These are phyloP conservation scores for Aspergillus floridensis DNA, from an alignment of 2,329 filamentous ascomycete species.

Conservation along the genomic window DNA sequence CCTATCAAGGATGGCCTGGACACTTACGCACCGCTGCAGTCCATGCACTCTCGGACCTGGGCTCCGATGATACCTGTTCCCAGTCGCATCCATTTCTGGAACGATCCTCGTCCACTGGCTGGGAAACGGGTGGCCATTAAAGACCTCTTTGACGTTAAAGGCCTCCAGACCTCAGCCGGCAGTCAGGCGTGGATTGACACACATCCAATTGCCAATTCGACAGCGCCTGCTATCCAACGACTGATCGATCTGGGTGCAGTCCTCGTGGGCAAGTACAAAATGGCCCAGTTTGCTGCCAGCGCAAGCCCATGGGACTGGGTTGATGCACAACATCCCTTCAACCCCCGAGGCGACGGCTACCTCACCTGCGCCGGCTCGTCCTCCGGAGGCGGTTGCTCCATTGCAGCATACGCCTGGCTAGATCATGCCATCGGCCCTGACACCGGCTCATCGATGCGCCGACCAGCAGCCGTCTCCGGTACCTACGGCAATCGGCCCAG, in stretches of 20 bases:
- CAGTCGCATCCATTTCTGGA: conserved; percentile 58
- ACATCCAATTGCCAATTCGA: conserved; percentile 47
- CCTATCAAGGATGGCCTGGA: conserved; percentile 6
- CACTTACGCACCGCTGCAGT: conserved; percentile 2
- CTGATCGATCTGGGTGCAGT: conserved; percentile 60
- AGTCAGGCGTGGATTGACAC: conserved; percentile 59
- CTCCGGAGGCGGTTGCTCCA: conserved; percentile 21
- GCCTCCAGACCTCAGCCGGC: conserved; percentile 56
- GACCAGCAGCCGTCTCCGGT: conserved; percentile 35
- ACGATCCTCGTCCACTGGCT: conserved; percentile 55
- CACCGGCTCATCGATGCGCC: conserved; percentile 31
- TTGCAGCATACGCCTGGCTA: conserved; percentile 37
- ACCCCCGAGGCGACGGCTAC: conserved; percentile 38
- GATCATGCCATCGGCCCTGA: conserved; percentile 23
- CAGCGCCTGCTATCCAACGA: conserved; percentile 52
- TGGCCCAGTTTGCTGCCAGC: conserved; percentile 35
- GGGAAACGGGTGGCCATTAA: conserved; percentile 60
- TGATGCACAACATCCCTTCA: conserved; percentile 39
- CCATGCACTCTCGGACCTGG: background rate
- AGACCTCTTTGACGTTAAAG: conserved; percentile 60
- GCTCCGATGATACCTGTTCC: conserved; percentile 48
- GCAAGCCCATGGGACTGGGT: conserved; percentile 33
- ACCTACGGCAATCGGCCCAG: conserved; percentile 49
- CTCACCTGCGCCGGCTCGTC: conserved; percentile 25
- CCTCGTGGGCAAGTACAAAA: conserved; percentile 38